These are phyloP conservation scores for Trichoderma asperelloides DNA, from an alignment of 495 filamentous ascomycete species.

Conservation along the genomic window DNA sequence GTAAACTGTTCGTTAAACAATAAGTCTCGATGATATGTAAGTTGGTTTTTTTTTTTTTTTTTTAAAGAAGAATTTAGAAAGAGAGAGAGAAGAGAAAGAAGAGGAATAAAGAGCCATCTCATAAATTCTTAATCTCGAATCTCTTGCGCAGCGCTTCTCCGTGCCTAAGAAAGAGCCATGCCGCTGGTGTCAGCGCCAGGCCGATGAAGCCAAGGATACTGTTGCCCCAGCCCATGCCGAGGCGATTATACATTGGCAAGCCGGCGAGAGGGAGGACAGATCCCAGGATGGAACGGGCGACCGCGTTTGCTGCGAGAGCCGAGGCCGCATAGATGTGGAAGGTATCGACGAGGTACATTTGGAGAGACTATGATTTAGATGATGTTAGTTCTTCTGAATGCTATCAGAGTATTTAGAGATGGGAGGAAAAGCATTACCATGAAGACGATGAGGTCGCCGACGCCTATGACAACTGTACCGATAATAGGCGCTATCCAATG, in stretches of 20 bases:
- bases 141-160: constrained; percentile 41
- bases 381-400: constrained; percentile 10
- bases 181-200: constrained; percentile 40
- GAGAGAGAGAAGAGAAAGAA: neutral
- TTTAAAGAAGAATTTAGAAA: neutral
- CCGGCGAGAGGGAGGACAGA: constrained; percentile 51
- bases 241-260: constrained; percentile 38
- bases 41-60: neutral
- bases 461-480: constrained; percentile 31
- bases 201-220: constrained; percentile 46
- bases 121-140: constrained; percentile 33
- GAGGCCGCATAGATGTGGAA: constrained; percentile 55
- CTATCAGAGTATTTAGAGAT: constrained; percentile 25
- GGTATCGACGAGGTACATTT: constrained; percentile 40
- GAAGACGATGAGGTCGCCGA: constrained; percentile 38
- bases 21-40: no score
- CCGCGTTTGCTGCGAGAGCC: constrained; percentile 44
- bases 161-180: constrained; percentile 43
- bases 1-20: no score
- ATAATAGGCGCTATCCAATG: constrained; percentile 45
- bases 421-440: constrained; percentile 37
- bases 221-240: constrained; percentile 59
- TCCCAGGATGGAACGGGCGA: constrained; percentile 44
- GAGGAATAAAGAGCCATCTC: constrained; percentile 12
- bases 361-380: constrained; percentile 31